Percentiles rank a stretch among this genome's conserved stretches.
phyloP scores from a whole-genome alignment of 139 green algal genomes.

The Eudorina sp. region DNA sequence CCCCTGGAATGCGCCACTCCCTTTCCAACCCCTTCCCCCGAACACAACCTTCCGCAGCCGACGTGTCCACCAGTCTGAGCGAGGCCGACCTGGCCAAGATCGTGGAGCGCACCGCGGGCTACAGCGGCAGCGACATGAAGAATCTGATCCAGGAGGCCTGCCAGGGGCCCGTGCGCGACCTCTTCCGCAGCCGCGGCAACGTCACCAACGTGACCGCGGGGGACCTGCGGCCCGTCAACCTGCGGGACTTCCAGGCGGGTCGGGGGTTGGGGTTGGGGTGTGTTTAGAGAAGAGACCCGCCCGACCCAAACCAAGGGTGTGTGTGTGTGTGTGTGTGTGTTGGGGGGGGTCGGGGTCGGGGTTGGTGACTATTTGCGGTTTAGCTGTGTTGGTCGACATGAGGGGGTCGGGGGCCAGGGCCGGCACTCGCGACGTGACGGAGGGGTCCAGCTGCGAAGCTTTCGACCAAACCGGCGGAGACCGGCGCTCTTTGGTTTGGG shows the following conservation, averaged over 20 bases:
- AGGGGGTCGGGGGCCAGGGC: too few species aligned
- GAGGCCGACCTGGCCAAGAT: slow-evolving; percentile 80
- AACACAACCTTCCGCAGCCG: slow-evolving; percentile 26
- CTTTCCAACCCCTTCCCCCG: not conserved
- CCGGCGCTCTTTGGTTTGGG: too few species aligned
- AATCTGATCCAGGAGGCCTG: slow-evolving; percentile 95
- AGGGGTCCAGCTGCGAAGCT: too few species aligned
- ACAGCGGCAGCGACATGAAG: slow-evolving; percentile 92
- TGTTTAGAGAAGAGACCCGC: too few species aligned
- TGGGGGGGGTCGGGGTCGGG: too few species aligned
- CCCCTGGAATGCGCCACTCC: too few species aligned
- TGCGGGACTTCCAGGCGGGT: slow-evolving; percentile 83
- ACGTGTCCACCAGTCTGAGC: slow-evolving; percentile 63
- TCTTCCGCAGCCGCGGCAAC: slow-evolving; percentile 21
- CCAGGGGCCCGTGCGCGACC: slow-evolving; percentile 63
- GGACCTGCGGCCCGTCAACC: slow-evolving; percentile 80
- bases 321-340: too few species aligned
- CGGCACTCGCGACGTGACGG: too few species aligned
- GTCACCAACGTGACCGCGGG: slow-evolving; percentile 65
- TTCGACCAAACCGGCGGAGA: too few species aligned
- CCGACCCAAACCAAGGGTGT: too few species aligned
- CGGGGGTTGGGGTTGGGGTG: not conserved
- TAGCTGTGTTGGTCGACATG: too few species aligned
- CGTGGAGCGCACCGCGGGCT: slow-evolving; percentile 63
- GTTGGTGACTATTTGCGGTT: too few species aligned